phyloP scores from a whole-genome alignment of 2,329 filamentous ascomycete genomes.

The Fusarium verticillioides region DNA sequence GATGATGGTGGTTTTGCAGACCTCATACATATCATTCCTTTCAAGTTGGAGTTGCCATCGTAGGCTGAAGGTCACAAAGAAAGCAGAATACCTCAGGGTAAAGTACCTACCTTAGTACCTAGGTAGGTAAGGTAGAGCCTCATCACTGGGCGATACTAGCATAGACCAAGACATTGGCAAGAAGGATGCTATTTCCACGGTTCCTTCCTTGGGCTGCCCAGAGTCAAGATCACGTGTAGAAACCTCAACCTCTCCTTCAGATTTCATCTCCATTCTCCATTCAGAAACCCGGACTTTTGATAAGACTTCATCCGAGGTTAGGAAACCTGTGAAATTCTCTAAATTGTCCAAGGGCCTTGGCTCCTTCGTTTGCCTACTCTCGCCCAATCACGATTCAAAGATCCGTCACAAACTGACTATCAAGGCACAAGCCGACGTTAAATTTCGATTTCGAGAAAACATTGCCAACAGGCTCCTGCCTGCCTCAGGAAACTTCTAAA shows the following conservation, averaged over 20 bases:
- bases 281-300: not conserved
- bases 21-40: not conserved
- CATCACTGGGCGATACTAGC: conserved; percentile 14
- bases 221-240: conserved; percentile 1
- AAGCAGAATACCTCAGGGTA: not conserved
- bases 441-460: not conserved
- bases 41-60: not conserved
- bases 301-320: not conserved
- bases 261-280: conserved; percentile 15
- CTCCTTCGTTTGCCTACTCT: not conserved
- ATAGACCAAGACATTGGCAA: conserved; percentile 2
- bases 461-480: not conserved
- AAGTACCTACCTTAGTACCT: too few species aligned
- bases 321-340: not conserved
- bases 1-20: not conserved
- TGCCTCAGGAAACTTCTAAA: not conserved
- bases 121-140: conserved; percentile 23
- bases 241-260: not conserved
- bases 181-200: not conserved
- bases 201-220: not conserved
- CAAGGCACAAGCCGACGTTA: not conserved
- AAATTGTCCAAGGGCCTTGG: not conserved
- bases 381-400: conserved; percentile 1
- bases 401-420: not conserved
- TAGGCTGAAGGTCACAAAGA: not conserved